phyloP scores from a whole-genome alignment of 192 early-diverging fungal species.

The Backusella tarrabulga region DNA sequence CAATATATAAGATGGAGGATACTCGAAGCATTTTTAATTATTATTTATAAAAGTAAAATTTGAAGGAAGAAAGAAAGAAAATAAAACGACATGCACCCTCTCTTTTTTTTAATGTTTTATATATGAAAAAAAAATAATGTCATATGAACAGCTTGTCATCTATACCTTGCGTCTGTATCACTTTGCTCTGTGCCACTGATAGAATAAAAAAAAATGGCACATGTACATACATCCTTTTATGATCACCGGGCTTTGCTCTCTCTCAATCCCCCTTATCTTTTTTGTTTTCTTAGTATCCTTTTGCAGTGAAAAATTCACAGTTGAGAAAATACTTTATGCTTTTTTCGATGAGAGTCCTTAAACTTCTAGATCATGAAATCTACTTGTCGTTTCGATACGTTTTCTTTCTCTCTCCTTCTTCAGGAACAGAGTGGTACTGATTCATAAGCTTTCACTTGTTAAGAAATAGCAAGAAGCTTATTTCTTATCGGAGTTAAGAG shows the following conservation, averaged over 20 bases:
- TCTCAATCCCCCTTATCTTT: neutral
- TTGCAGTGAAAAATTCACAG: neutral
- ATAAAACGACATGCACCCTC: neutral
- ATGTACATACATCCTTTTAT: neutral
- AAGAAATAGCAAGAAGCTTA: too few relatives aligned
- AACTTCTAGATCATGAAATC: neutral
- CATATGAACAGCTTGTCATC: constrained; percentile 3
- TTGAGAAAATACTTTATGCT: neutral
- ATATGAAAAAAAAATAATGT: neutral
- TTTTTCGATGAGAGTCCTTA: neutral
- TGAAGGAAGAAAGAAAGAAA: neutral
- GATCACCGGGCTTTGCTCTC: neutral
- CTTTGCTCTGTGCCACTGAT: neutral
- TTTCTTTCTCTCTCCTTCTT: neutral
- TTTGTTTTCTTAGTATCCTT: neutral
- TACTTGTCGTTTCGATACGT: too few relatives aligned
- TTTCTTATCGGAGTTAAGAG: neutral
- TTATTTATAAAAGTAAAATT: neutral
- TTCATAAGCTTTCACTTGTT: neutral
- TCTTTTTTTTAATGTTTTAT: neutral
- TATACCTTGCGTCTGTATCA: neutral
- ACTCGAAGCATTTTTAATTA: neutral
- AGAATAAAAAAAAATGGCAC: neutral
- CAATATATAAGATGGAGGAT: neutral
- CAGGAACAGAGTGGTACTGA: neutral